phyloP scores from a whole-genome alignment of 176 grass and related monocot genomes.

The Echinochloa phyllopogon region DNA sequence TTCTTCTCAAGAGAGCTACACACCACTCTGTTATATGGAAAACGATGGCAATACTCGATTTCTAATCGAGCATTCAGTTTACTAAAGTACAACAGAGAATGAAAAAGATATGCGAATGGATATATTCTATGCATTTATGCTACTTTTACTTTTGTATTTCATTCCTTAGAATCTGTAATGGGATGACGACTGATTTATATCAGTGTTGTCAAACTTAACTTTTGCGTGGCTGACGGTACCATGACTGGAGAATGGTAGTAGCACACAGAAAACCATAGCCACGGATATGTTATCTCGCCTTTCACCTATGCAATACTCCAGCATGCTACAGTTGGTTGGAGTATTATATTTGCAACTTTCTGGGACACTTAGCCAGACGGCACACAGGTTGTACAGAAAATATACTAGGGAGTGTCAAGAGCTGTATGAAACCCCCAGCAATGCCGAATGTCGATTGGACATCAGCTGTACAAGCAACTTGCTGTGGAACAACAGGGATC shows the following conservation, averaged over 20 bases:
- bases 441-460: constrained; percentile 19
- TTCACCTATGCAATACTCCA: not conserved
- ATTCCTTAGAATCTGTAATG: not conserved
- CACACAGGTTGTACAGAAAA: constrained; percentile 23
- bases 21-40: not conserved
- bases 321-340: not conserved
- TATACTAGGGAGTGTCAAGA: not conserved
- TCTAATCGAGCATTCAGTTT: not conserved
- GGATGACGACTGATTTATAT: not conserved
- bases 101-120: not conserved
- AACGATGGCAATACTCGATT: not conserved
- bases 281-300: not conserved
- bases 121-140: not conserved
- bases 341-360: not conserved
- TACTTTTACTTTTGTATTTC: not conserved
- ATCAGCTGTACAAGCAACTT: constrained; percentile 49
- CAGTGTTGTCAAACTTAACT: not conserved
- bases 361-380: not conserved
- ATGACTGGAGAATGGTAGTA: not conserved
- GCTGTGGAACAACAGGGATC: not conserved
- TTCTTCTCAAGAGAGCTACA: not conserved
- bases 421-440: constrained; percentile 22
- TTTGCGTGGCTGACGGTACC: not conserved
- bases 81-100: not conserved
- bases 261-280: not conserved